Evolutionary conservation across 179 eudicot species (phyloP), one percentile per base, ranked within the genome.

Genomic region (Silene noctiflora): DNA sequence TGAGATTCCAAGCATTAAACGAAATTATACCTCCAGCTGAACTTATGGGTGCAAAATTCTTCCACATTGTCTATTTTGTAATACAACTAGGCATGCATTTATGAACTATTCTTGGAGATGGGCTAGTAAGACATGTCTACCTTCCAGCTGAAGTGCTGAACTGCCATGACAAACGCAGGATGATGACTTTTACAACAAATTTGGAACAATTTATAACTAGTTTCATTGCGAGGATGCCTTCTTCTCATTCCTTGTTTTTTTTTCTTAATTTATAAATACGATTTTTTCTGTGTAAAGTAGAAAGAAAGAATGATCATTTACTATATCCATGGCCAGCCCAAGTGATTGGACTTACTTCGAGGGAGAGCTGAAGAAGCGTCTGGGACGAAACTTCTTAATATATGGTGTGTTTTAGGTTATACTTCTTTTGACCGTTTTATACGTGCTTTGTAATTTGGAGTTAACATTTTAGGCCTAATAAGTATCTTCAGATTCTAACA

Each of bases 311-410:
- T 69, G 29, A 58, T 59, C 16, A 27, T 72, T 58, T 72, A 72
- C 53, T 74, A 24, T 77, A 51, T 85, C 75, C 72, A 71, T 81
- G 67, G 81, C 87, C 92, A 95, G 99, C 91, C 97, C 99, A 76
- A 95, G 90, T 89, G 99, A 95, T 68, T 95, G 99, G 99, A 91
- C 91, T 72, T 95, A 95, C 83, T 89, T 91, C 76, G 91, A 93
- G 81, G 91, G 91, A 70, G 97, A 93, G 81, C 76, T 93, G 87
- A 93, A 91, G 80, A 93, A 89, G 85, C 90, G 97, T 19, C 72
- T 95, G 77, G 99, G 97, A 70, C 87, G 87, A 75, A 91, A 86
- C 71, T 95, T 95, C 71, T 84, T 95, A 71, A 89, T 95, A 35
- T 87, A 88, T 71, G 99, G 99, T 95, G 82, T 78, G 86, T 61